A percentile compares a stretch with the other conserved stretches of the same genome.
These are phyloP conservation scores for Uronychia binucleata DNA, from an alignment of 73 alveolate genomes.

Conservation along the genomic window DNA sequence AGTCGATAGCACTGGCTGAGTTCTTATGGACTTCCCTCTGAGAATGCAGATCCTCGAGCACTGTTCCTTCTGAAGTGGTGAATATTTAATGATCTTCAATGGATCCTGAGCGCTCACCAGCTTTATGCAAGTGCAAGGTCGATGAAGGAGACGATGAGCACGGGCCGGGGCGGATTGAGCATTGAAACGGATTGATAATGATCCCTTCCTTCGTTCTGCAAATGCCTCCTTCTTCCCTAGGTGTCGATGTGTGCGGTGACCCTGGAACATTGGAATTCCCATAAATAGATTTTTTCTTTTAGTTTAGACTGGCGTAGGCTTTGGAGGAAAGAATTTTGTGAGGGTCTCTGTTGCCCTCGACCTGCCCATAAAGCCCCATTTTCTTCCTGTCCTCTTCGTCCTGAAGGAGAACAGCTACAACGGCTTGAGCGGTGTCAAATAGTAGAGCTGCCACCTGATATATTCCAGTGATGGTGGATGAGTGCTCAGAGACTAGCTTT, in stretches of 20 bases:
- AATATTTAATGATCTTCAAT: too few species aligned
- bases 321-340: neutral
- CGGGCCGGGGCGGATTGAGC: neutral
- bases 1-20: neutral
- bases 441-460: neutral
- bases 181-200: neutral
- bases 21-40: neutral
- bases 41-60: neutral
- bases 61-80: neutral
- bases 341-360: neutral
- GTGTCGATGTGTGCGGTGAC: neutral
- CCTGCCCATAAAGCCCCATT: neutral
- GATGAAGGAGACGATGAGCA: too few species aligned
- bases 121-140: too few species aligned
- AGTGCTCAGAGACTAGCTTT: neutral
- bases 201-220: neutral
- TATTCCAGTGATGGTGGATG: neutral
- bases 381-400: neutral
- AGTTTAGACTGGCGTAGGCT: neutral
- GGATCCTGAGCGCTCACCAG: too few species aligned
- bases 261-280: neutral
- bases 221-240: neutral
- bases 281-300: neutral
- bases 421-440: neutral
- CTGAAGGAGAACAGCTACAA: neutral